A percentile compares a stretch with the other conserved stretches of the same genome.
Evolutionary conservation across 306 rosid genomes (phyloP).

Genomic region (Astragalus membranaceus): DNA sequence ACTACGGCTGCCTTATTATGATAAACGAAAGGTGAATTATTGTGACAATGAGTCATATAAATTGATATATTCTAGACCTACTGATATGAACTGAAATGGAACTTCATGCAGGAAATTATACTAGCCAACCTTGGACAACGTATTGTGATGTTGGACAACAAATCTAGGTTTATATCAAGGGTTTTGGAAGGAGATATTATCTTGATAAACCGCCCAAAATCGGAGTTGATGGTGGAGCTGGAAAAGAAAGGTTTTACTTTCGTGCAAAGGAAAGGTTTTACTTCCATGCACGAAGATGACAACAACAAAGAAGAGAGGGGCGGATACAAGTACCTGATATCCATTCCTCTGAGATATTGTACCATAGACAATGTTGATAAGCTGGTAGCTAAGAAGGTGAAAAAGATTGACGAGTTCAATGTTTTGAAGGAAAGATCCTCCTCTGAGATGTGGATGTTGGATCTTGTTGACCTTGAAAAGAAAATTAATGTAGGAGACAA

Average conservation of each 20-base stretch:
- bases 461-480: constrained; percentile 61
- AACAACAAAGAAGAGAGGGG: constrained; percentile 44
- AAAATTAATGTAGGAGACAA: constrained; percentile 55
- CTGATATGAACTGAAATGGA: neutral
- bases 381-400: constrained; percentile 51
- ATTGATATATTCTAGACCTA: neutral
- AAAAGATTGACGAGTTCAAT: constrained; percentile 45
- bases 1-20: constrained; percentile 66
- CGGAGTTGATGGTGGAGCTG: constrained; percentile 69
- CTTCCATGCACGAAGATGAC: constrained; percentile 55
- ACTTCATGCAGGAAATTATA: constrained; percentile 43
- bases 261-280: constrained; percentile 68
- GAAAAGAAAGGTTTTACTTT: constrained; percentile 84
- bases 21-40: constrained; percentile 66
- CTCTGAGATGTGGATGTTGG: constrained; percentile 63
- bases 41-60: neutral
- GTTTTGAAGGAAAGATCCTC: constrained; percentile 58
- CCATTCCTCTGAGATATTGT: constrained; percentile 64
- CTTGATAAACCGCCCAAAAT: constrained; percentile 68
- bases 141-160: constrained; percentile 65
- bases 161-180: constrained; percentile 73
- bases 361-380: constrained; percentile 67
- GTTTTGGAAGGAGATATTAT: constrained; percentile 76
- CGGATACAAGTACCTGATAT: constrained; percentile 61
- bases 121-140: constrained; percentile 53